These are phyloP conservation scores for Stellera chamaejasme DNA, from an alignment of 345 rosid species.

Conservation along the genomic window DNA sequence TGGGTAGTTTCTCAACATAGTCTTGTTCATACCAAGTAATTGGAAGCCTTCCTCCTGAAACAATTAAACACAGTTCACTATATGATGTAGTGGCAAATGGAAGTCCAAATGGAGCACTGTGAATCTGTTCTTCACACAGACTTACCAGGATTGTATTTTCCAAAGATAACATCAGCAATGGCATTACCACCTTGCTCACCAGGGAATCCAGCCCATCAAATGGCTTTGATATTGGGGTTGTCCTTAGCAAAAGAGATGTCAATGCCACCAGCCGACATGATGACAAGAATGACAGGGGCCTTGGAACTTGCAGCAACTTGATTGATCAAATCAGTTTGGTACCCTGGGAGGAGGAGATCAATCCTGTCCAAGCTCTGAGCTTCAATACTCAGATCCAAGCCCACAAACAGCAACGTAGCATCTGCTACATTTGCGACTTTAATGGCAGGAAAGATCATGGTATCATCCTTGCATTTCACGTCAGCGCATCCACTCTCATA, in stretches of 20 bases:
- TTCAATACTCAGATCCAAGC: constrained; percentile 29
- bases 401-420: constrained; percentile 32
- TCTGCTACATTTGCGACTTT: constrained; percentile 30
- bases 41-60: constrained; percentile 39
- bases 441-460: constrained; percentile 17
- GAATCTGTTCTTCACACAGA: not conserved
- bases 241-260: constrained; percentile 33
- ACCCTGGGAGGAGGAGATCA: constrained; percentile 36
- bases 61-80: not conserved
- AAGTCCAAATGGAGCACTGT: not conserved
- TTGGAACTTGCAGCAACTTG: constrained; percentile 28
- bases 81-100: not conserved
- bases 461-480: constrained; percentile 19
- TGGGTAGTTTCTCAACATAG: constrained; percentile 24
- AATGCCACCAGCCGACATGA: constrained; percentile 41
- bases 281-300: constrained; percentile 51
- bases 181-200: constrained; percentile 67
- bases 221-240: constrained; percentile 20
- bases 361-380: constrained; percentile 29
- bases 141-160: constrained; percentile 39
- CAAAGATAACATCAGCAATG: constrained; percentile 56
- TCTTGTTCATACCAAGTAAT: constrained; percentile 23
- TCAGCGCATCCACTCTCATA: constrained; percentile 29
- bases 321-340: constrained; percentile 23
- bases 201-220: constrained; percentile 62